Percentiles rank a stretch among this genome's conserved stretches.
Evolutionary conservation across 2,329 filamentous ascomycete genomes (phyloP).

Genomic region (Zopfia rhizophila): DNA sequence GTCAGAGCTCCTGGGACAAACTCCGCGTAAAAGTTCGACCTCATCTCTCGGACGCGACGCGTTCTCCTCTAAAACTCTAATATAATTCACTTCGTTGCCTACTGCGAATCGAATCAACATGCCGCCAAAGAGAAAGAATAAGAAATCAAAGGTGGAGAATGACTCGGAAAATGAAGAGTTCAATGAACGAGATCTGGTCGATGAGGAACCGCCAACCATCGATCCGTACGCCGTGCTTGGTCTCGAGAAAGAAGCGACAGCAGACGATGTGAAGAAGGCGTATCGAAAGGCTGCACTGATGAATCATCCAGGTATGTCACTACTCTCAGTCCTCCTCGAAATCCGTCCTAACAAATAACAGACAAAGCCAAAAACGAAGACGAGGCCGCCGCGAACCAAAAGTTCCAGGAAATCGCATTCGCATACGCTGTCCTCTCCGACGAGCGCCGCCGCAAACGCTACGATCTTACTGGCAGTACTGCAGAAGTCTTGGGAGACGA

Average conservation of each 20-base stretch:
- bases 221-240: slow-evolving; percentile 83
- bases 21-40: slow-evolving; percentile 35
- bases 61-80: too few species aligned
- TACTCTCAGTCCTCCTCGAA: slow-evolving; percentile 20
- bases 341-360: slow-evolving; percentile 45
- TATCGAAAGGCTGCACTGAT: slow-evolving; percentile 92
- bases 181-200: slow-evolving; percentile 28
- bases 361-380: slow-evolving; percentile 79
- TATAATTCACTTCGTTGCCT: neutral
- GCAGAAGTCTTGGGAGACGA: slow-evolving; percentile 77
- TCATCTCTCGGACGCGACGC: slow-evolving; percentile 36
- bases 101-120: slow-evolving; percentile 12
- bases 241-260: slow-evolving; percentile 75
- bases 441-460: slow-evolving; percentile 79
- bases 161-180: slow-evolving; percentile 48
- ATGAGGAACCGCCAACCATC: slow-evolving; percentile 71
- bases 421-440: slow-evolving; percentile 95
- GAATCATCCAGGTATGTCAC: slow-evolving; percentile 72
- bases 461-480: slow-evolving; percentile 90
- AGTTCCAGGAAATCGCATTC: slow-evolving; percentile 91
- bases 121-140: slow-evolving; percentile 18
- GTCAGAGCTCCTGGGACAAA: slow-evolving; percentile 23
- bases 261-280: slow-evolving; percentile 84
- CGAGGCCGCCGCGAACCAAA: slow-evolving; percentile 77
- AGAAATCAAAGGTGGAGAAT: slow-evolving; percentile 56